These are phyloP conservation scores for Salvia splendens DNA, from an alignment of 257 asterid species.

Conservation along the genomic window DNA sequence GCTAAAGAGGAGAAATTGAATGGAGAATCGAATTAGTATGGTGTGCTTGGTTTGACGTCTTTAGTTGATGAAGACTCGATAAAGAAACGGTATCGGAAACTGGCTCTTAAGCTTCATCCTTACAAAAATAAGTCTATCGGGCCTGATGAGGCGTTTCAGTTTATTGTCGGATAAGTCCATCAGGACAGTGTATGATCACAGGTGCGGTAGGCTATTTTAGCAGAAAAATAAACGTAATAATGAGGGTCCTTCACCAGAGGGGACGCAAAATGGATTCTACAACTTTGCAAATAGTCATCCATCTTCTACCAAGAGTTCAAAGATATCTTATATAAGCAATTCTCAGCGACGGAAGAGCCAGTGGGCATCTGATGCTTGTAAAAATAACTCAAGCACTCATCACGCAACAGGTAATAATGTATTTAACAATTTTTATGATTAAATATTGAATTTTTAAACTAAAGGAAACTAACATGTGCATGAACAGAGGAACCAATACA, in stretches of 20 bases:
- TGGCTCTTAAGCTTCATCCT: constrained; percentile 76
- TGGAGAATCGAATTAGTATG: constrained; percentile 67
- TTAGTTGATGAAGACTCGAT: constrained; percentile 61
- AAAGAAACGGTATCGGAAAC: constrained; percentile 63
- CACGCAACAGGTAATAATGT: constrained; percentile 20
- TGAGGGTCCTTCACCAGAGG: constrained; percentile 42
- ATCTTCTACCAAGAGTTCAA: constrained; percentile 44
- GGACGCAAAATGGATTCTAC: constrained; percentile 58
- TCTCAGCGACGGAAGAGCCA: constrained; percentile 38
- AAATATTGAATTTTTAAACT: too few species aligned
- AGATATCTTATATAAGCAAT: constrained; percentile 31
- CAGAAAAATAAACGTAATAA: constrained; percentile 34
- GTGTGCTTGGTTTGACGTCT: constrained; percentile 70
- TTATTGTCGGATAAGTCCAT: constrained; percentile 58
- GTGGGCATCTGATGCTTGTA: constrained; percentile 33
- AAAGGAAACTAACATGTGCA: too few species aligned
- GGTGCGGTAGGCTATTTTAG: constrained; percentile 34
- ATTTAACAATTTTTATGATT: too few species aligned
- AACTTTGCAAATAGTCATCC: constrained; percentile 60
- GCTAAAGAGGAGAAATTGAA: constrained; percentile 57
- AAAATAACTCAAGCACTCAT: constrained; percentile 34
- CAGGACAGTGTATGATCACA: constrained; percentile 54
- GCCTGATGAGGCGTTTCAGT: constrained; percentile 74
- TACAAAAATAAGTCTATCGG: constrained; percentile 70
- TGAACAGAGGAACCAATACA: too few species aligned